Conservation (phyloP, 225 moss, liverwort and hornwort species). For the Bryum argenteum region DNA sequence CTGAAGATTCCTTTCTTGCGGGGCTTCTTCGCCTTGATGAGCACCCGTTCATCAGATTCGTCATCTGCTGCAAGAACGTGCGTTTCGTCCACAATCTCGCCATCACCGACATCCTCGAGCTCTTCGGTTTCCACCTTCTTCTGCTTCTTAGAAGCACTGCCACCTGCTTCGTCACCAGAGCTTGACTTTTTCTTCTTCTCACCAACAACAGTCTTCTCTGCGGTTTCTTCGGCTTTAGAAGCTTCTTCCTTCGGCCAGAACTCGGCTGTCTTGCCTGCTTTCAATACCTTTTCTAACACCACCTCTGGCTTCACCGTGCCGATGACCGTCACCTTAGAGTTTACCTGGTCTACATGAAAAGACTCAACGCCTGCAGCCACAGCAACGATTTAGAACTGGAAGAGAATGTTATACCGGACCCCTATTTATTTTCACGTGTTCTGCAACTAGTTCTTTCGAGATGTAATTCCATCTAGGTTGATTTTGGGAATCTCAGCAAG, state of each 20-base stretch:
- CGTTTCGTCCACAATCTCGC: constrained; percentile 22
- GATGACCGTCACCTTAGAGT: constrained; percentile 34
- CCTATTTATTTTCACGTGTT: too few species aligned
- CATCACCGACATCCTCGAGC: constrained; percentile 31
- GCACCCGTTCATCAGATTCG: constrained; percentile 32
- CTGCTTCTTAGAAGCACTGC: background rate
- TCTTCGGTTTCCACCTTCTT: background rate
- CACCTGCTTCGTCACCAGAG: background rate
- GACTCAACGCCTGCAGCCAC: constrained; percentile 31
- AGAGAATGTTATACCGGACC: background rate
- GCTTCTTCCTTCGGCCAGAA: constrained; percentile 26
- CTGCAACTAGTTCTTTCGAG: too few species aligned
- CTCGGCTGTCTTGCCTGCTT: constrained; percentile 40
- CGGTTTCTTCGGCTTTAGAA: background rate
- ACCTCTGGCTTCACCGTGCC: constrained; percentile 31
- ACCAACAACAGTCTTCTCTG: background rate
- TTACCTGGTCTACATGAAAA: constrained; percentile 39
- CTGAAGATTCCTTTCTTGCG: constrained; percentile 15
- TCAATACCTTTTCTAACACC: constrained; percentile 30
- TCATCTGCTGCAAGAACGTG: background rate
- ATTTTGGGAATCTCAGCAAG: too few species aligned
- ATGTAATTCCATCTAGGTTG: background rate
- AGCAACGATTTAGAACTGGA: background rate
- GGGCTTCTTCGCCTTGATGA: constrained; percentile 20
- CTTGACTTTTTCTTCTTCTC: constrained; percentile 19